Conservation (phyloP, 352 stramenopile species). For the Pythium phragmiticola region DNA sequence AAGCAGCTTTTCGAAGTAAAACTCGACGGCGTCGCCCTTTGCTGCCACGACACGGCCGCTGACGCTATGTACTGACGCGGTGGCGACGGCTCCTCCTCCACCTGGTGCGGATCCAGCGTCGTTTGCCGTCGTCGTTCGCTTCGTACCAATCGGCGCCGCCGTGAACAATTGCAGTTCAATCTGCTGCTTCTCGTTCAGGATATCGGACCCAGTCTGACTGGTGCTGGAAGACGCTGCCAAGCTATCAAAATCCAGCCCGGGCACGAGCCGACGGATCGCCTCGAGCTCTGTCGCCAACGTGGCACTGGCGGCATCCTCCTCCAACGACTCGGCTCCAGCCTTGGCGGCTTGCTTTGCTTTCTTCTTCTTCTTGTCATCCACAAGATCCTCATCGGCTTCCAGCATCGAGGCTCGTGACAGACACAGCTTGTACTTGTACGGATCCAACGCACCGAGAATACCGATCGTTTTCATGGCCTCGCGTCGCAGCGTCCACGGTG, state of each 20-base stretch:
- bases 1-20: constrained; percentile 74
- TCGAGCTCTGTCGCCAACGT: constrained; percentile 21
- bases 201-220: constrained; percentile 50
- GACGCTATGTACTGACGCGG: not conserved
- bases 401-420: constrained; percentile 65
- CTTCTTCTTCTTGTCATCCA: constrained; percentile 10
- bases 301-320: constrained; percentile 16
- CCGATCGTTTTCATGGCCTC: constrained; percentile 97
- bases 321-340: constrained; percentile 16
- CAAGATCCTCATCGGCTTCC: constrained; percentile 53
- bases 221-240: constrained; percentile 51
- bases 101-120: not conserved
- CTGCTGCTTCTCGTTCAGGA: constrained; percentile 84
- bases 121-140: constrained; percentile 31
- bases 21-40: constrained; percentile 25
- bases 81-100: not conserved
- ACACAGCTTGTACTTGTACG: constrained; percentile 93
- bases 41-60: not conserved
- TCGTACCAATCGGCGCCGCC: constrained; percentile 81
- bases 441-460: constrained; percentile 94
- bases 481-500: constrained; percentile 90
- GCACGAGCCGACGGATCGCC: constrained; percentile 19
- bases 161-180: constrained; percentile 87
- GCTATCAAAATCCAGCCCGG: constrained; percentile 47
- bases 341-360: constrained; percentile 44